Evolutionary conservation across 768 basidiomycete species (phyloP), one percentile per base, ranked within the genome.

Genomic region (Symmetrospora coprosmae): DNA sequence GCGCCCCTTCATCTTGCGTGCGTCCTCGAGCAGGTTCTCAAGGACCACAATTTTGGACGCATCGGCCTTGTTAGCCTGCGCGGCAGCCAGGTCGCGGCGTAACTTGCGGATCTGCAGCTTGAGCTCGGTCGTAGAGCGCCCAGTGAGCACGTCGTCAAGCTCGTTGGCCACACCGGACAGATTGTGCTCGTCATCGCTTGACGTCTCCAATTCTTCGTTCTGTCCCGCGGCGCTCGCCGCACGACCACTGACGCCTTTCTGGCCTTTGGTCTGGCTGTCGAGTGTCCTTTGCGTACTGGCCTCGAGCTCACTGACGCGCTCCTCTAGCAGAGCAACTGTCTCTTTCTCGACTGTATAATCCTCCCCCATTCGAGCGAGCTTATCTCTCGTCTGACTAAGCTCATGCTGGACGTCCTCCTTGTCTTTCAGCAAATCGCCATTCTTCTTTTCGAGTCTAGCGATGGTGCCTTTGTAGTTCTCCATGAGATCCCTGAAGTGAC

Each of bases 381-480:
- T 82, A 61, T 86, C 77, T 70, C 81, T 82, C 7, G 80, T 81
- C 72, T 86, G 84, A 16, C 87, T 86, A 14, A 92, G 77, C 68
- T 87, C 82, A 64, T 85, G 84, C 45, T 78, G 79, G 17, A 87
- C 73, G 0, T 78, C 77, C 60, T 89, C 84, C 23, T 82, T 77
- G 69, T 91, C 84, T 66, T 85, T 81, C 34, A 76, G 77, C 40
- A 81, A 80, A 2, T 77, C 65, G 0, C 85, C 80, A 45, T 76
- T 73, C 71, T 86, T 87, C 23, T 77, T 68, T 70, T 94, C 91
- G 19, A 92, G 78, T 19, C 86, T 82, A 17, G 80, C 76, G 55
- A 94, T 84, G 67, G 91, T 88, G 47, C 75, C 79, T 72, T 87
- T 91, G 76, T 94, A 92, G 0, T 83, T 86, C 64, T 96, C 92